phyloP scores from a whole-genome alignment of 495 filamentous ascomycete species.

The Sordaria brevicollis region DNA sequence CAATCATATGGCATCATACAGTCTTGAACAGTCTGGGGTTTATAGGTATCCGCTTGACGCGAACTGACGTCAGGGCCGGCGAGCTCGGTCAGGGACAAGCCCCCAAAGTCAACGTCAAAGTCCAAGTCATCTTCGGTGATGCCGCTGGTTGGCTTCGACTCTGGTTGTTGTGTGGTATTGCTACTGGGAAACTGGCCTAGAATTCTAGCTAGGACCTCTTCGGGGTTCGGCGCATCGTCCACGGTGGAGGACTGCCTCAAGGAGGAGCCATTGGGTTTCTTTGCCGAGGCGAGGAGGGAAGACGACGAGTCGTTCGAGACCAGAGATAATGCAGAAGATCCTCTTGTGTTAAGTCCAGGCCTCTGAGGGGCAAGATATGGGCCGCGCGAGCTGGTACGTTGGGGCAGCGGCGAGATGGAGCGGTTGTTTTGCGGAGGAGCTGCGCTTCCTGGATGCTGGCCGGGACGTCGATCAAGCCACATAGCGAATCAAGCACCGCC shows the following conservation, averaged over 20 bases:
- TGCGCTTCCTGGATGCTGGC: conserved; percentile 54
- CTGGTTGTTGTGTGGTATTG: neutral
- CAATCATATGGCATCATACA: conserved; percentile 37
- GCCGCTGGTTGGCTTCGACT: conserved; percentile 4
- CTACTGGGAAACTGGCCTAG: conserved; percentile 40
- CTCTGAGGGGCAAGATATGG: conserved; percentile 45
- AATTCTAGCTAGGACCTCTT: conserved; percentile 61
- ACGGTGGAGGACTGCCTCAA: conserved; percentile 47
- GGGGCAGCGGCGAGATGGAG: conserved; percentile 55
- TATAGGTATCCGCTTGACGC: conserved; percentile 39
- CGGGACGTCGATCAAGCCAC: conserved; percentile 84
- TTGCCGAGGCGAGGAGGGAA: conserved; percentile 53
- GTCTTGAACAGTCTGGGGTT: conserved; percentile 62
- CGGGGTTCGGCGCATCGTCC: conserved; percentile 54
- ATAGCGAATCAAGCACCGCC: conserved; percentile 33
- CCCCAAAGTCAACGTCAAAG: conserved; percentile 66
- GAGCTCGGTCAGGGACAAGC: conserved; percentile 64
- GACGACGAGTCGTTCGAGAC: conserved; percentile 61
- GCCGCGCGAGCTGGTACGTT: conserved; percentile 46
- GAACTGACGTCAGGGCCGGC: conserved; percentile 33
- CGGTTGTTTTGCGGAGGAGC: conserved; percentile 43
- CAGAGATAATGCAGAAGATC: conserved; percentile 50
- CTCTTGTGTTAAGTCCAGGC: conserved; percentile 50
- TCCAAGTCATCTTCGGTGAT: conserved; percentile 34
- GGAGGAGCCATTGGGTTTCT: conserved; percentile 54